Evolutionary conservation across 164 flowering plant genomes (phyloP).

Genomic region (Berberis vulgaris): DNA sequence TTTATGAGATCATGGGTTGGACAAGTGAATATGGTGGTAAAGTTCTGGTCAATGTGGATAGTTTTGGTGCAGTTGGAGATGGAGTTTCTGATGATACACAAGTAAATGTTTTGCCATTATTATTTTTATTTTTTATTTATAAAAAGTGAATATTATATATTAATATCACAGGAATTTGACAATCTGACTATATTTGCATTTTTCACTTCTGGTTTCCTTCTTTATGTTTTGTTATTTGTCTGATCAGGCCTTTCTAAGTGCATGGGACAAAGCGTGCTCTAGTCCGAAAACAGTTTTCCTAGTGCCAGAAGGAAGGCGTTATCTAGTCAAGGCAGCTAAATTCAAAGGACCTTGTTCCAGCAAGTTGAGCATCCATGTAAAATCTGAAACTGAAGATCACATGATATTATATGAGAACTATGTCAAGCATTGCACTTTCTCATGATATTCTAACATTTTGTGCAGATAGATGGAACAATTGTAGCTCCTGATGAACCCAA

Average conservation of each 20-base stretch:
- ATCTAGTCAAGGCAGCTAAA: constrained; percentile 70
- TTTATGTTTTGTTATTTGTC: background rate
- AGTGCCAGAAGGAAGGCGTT: constrained; percentile 59
- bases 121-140: no score
- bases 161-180: no score
- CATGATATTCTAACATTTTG: background rate
- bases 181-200: no score
- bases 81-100: constrained; percentile 92
- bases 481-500: constrained; percentile 81
- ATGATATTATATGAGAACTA: background rate
- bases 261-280: constrained; percentile 74
- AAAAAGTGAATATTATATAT: no score
- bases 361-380: constrained; percentile 59
- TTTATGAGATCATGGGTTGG: constrained; percentile 27
- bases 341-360: constrained; percentile 78
- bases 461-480: constrained; percentile 78
- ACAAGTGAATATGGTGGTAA: constrained; percentile 33
- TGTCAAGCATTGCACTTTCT: background rate
- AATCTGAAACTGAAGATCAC: background rate
- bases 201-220: background rate
- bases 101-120: constrained; percentile 24
- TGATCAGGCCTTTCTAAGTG: constrained; percentile 60
- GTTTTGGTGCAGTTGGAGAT: constrained; percentile 90
- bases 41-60: constrained; percentile 71
- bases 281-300: constrained; percentile 55